Base-by-base conservation (phyloP, 495 filamentous ascomycete genomes). In the Trichocladium antarcticum region DNA sequence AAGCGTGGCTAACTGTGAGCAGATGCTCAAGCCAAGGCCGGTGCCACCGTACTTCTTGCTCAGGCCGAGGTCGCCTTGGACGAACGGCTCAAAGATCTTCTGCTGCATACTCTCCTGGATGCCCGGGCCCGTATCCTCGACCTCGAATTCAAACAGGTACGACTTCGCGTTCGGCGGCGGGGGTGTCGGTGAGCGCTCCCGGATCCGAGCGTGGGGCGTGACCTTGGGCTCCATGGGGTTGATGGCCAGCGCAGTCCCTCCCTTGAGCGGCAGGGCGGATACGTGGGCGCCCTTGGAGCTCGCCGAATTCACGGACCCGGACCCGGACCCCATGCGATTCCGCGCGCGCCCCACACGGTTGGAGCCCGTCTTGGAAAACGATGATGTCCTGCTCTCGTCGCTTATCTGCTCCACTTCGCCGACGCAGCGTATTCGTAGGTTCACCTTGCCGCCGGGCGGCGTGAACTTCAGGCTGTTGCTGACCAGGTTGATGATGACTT, bases 381-480 rank as follows among this genome's bases (percentile, higher is more conserved):
- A 70, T 10, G 75, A 77, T 15, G 70, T 62, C 54, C 74, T 60
- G 46, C 73, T 75, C 12, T 65, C 58, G 49, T 73, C 52, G 27
- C 41, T 55, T 36, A 50, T 31, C 29, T 51, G 53, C 39, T 69
- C 72, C 45, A 70, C 62, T 53, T 84, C 79, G 20, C 81, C 81
- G 3, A 79, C 49, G 51, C 86, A 89, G 47, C 74, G 79, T 49
- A 95, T 87, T 11, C 78, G 75, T 24, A 94, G 75, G 14, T 79
- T 69, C 1, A 94, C 82, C 36, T 71, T 77, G 9, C 89, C 88
- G 7, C 81, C 78, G 35, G 80, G 68, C 0, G 87, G 87, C 2
- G 89, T 96, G 57, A 96, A 96, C 60, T 96, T 96, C 12, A 95
- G 69, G 57, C 83, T 86, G 65, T 96, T 96, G 66, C 83, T 86